Evolutionary conservation across 2,329 filamentous ascomycete species (phyloP), one percentile per base, ranked within the genome.

Genomic region (Talaromyces sp.): DNA sequence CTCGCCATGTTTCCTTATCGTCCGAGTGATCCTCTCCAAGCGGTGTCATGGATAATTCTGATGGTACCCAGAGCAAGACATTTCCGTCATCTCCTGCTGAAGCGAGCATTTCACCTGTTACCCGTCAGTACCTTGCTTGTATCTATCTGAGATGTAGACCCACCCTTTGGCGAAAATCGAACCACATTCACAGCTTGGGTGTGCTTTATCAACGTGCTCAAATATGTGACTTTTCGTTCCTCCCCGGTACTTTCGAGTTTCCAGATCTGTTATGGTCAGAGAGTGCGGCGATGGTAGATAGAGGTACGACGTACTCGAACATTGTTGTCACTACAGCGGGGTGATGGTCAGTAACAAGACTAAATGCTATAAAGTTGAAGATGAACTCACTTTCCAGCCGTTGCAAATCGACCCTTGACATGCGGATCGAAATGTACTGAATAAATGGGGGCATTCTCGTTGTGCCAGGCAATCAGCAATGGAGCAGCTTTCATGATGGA

Each of bases 121-220:
- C 39, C 13, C 43, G 69, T 78, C 70, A 78, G 73, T 66, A 62
- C n/a, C n/a, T 14, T 37, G 33, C 31, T 6, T 39, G 1, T 50
- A 16, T 9, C 7, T 6, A 22, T 37, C 2, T 4, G 33, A 37
- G 2, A 3, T 8, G 3, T 56, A 9, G 52, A 60, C 16, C 61
- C 65, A 96, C 93, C 94, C 85, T 92, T 91, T 27, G 95, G 95
- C 72, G 92, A 91, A 88, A 95, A 99, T 72, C 95, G 88, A 61
- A 99, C 95, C 45, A 99, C 95, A 81, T 99, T 99, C 72, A 99
- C 95, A 52, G 95, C 93, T 78, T 98, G 94, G 24, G 93, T 96
- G 79, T 99, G 95, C 76, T 97, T 97, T 67, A 88, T 84, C 63
- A 99, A 85, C 2, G 94, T 97, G 14, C 93, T 93, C 41, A 99